Percentiles rank a stretch among this genome's conserved stretches.
phyloP scores from a whole-genome alignment of 139 green algal genomes.

The Astrephomene gubernaculifera region DNA sequence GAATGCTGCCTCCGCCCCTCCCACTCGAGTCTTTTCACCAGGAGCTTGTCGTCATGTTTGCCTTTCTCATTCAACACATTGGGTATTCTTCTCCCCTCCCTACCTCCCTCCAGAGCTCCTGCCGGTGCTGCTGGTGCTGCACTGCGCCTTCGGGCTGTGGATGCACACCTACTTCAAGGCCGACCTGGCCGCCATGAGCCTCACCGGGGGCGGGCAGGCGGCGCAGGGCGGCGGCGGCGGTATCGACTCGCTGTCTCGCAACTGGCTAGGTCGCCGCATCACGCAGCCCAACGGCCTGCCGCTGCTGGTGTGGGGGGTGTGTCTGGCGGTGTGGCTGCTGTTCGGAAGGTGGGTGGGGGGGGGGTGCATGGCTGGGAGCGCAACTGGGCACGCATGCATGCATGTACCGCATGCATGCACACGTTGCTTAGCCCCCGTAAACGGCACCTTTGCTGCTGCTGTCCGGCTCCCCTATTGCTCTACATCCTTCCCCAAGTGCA shows the following conservation, averaged over 20 bases:
- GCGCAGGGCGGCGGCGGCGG: neutral
- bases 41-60: too few relatives aligned
- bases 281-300: constrained; percentile 63
- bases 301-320: constrained; percentile 52
- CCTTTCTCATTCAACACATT: too few relatives aligned
- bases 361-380: neutral
- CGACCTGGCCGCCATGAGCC: neutral
- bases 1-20: neutral
- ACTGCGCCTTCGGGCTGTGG: constrained; percentile 68
- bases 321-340: constrained; percentile 52
- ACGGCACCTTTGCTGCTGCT: too few relatives aligned
- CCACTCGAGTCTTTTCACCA: too few relatives aligned
- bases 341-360: constrained; percentile 38
- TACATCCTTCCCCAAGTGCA: too few relatives aligned
- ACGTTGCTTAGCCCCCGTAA: too few relatives aligned
- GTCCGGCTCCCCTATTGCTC: too few relatives aligned
- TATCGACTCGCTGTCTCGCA: constrained; percentile 9
- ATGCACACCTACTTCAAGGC: constrained; percentile 69
- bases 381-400: too few relatives aligned
- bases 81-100: too few relatives aligned
- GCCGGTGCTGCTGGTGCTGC: constrained; percentile 54
- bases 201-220: neutral
- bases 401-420: too few relatives aligned
- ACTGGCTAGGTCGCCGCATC: constrained; percentile 33
- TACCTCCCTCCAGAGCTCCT: constrained; percentile 48